Base-by-base conservation (phyloP, 768 basidiomycete genomes). In the Inosperma sp. region DNA sequence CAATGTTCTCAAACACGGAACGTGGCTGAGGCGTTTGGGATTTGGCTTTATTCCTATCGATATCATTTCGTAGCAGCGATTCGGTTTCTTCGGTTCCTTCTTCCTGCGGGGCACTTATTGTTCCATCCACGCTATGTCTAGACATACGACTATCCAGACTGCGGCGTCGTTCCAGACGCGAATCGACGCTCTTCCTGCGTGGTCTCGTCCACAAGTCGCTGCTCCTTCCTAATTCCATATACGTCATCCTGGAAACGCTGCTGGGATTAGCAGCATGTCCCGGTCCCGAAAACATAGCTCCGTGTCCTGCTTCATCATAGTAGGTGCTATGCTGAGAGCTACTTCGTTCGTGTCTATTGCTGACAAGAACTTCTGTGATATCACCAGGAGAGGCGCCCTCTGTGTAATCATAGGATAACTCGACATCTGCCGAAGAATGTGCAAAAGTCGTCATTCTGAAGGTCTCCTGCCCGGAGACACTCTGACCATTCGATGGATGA, bases 311-410 rank as follows among this genome's bases (percentile, higher is more conserved):
- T 53, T 77, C 80, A 33, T 77, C 81, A 44, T 83, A 79, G 45
- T 73, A 68, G 27, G 70, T 67, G 60, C 80, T 81, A 58, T 80
- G 77, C 44, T 82, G 81, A 4, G 90, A 90, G 59, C 87, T 80
- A 16, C 82, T 77, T 34, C 86, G 75, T n/a, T 79, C 67, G 26
- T 69, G 76, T 23, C 36, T 27, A 35, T 74, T 72, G 55, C 74
- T 78, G 29, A 69, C 68, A n/a, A 85, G 58, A 14, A 78, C 89
- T 55, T 73, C 66, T 51, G 79, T 67, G 36, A 94, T 90, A 53
- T 91, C 91, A 25, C 81, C 71, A 6, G 81, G 73, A 9, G 87
- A 84, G 27, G 91, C 91, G 33, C 89, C 90, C 59, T 93, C 91
- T 1, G 91, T 92, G 64, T 93, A 93, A 70, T 93, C 91, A 49